Percentiles rank a stretch among this genome's conserved stretches.
Conservation (phyloP, 768 basidiomycete species). For the Clathrus columnatus region DNA sequence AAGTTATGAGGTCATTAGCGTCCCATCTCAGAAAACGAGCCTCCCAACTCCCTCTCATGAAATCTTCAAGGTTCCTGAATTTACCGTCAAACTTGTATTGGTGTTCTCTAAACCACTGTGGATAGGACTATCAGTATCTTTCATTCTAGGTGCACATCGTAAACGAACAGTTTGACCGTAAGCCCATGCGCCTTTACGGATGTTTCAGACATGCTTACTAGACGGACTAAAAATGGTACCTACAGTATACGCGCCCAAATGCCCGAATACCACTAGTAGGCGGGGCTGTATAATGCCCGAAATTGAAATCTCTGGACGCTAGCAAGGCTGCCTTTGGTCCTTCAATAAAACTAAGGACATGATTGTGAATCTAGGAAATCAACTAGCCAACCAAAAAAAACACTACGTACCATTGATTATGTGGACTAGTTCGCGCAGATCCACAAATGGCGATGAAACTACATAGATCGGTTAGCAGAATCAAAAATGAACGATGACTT, state of each 20-base stretch:
- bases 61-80: constrained; percentile 4
- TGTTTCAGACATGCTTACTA: not conserved
- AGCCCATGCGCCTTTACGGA: constrained; percentile 38
- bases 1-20: constrained; percentile 8
- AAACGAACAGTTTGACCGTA: constrained; percentile 42
- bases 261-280: constrained; percentile 47
- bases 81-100: constrained; percentile 32
- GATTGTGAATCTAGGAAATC: not conserved
- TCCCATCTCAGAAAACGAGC: not conserved
- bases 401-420: not conserved
- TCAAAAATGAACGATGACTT: not conserved
- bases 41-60: constrained; percentile 4
- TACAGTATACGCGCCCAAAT: constrained; percentile 46
- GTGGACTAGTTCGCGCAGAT: not conserved
- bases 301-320: constrained; percentile 45
- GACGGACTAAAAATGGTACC: not conserved
- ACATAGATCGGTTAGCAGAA: not conserved
- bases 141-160: not conserved
- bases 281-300: constrained; percentile 40
- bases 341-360: constrained; percentile 42
- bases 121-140: not conserved
- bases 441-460: not conserved
- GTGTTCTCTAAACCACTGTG: constrained; percentile 47
- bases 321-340: constrained; percentile 47
- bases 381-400: not conserved